A percentile compares a stretch with the other conserved stretches of the same genome.
phyloP scores from a whole-genome alignment of 257 asterid species.

The Solanum rostratum region DNA sequence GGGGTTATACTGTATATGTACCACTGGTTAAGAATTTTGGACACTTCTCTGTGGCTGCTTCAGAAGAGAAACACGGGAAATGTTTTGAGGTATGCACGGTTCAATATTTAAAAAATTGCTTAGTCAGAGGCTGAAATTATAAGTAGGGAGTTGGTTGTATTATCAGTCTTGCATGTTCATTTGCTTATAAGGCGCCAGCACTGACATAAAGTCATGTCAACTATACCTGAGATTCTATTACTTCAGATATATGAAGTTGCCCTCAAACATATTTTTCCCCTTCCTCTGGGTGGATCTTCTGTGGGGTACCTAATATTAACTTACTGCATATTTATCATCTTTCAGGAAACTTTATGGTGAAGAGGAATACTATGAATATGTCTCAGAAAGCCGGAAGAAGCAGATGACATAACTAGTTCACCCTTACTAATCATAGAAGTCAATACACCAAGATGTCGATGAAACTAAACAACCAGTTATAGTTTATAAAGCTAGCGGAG shows the following conservation, averaged over 20 bases:
- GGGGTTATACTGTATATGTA: background rate
- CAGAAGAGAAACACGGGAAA: background rate
- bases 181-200: background rate
- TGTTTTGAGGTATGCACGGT: background rate
- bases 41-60: background rate
- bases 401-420: slow-evolving; percentile 5
- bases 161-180: background rate
- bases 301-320: background rate
- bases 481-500: background rate
- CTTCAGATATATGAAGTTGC: background rate
- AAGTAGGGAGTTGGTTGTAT: background rate
- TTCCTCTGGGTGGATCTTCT: background rate
- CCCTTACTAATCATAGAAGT: background rate
- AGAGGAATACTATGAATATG: slow-evolving; percentile 43
- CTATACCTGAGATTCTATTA: background rate
- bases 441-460: background rate
- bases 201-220: background rate
- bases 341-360: slow-evolving; percentile 63
- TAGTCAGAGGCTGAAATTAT: background rate
- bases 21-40: background rate
- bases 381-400: slow-evolving; percentile 26
- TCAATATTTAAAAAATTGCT: background rate
- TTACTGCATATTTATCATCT: background rate
- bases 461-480: background rate
- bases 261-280: background rate